A percentile compares a stretch with the other conserved stretches of the same genome.
phyloP scores from a whole-genome alignment of 306 rosid species.

The Lupinus albus region DNA sequence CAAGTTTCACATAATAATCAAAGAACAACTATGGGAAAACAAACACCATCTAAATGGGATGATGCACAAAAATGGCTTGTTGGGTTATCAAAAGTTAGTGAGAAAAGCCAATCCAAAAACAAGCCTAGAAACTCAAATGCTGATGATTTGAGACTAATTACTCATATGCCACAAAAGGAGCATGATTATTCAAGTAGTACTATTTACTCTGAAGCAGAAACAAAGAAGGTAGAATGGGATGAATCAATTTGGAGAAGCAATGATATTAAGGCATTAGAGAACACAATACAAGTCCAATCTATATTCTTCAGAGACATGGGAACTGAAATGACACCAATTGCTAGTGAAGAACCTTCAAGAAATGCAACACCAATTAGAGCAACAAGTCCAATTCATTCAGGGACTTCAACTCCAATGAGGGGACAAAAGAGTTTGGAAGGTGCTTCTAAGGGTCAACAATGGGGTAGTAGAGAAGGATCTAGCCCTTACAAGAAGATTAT shows the following conservation, averaged over 20 bases:
- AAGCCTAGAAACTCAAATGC: conserved; percentile 91
- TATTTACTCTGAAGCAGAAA: conserved; percentile 56
- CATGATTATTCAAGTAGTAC: conserved; percentile 56
- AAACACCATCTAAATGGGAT: conserved; percentile 96
- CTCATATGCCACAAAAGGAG: conserved; percentile 85
- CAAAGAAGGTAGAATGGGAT: conserved; percentile 75
- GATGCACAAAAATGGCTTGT: conserved; percentile 98
- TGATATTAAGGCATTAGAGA: conserved; percentile 46
- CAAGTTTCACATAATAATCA: conserved; percentile 52
- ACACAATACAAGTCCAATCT: conserved; percentile 56
- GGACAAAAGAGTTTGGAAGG: conserved; percentile 53
- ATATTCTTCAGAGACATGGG: conserved; percentile 95
- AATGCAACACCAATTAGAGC: conserved; percentile 86
- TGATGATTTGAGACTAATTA: conserved; percentile 90
- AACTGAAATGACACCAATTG: conserved; percentile 97
- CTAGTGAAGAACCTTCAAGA: conserved; percentile 93
- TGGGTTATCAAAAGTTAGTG: conserved; percentile 82
- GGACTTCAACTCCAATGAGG: conserved; percentile 72
- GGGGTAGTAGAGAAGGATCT: conserved; percentile 49
- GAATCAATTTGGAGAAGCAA: conserved; percentile 73
- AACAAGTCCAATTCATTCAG: conserved; percentile 81
- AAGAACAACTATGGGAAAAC: conserved; percentile 68
- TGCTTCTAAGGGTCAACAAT: conserved; percentile 40
- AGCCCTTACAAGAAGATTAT: conserved; percentile 45
- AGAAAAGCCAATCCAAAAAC: conserved; percentile 69